Percentiles rank a stretch among this genome's conserved stretches.
phyloP scores from a whole-genome alignment of 192 early-diverging fungal genomes.

The Gigaspora rosea region DNA sequence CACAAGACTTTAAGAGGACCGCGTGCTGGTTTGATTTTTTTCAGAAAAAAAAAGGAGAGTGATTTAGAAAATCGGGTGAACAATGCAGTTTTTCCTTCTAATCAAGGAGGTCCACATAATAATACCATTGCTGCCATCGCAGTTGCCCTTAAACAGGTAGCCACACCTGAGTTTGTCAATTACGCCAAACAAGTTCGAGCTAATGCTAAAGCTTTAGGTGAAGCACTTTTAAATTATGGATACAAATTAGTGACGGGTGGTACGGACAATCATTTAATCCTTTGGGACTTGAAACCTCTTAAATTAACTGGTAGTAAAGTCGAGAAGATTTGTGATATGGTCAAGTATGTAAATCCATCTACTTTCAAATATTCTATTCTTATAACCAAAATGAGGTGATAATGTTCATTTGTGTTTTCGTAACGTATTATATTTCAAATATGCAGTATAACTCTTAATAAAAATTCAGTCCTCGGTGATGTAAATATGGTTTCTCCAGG shows the following conservation, averaged over 20 bases:
- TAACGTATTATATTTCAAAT: neutral
- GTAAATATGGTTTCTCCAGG: constrained; percentile 94
- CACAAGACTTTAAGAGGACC: constrained; percentile 99
- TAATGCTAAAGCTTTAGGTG: constrained; percentile 87
- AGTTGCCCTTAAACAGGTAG: constrained; percentile 97
- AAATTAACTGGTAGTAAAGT: constrained; percentile 95
- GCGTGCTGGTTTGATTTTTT: constrained; percentile 99
- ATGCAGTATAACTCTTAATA: constrained; percentile 92
- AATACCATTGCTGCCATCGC: constrained; percentile 99
- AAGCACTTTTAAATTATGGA: constrained; percentile 72
- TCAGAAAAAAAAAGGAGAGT: constrained; percentile 67
- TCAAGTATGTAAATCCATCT: constrained; percentile 44
- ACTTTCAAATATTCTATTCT: too few relatives aligned
- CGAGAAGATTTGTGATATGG: constrained; percentile 98
- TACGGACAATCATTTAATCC: constrained; percentile 97
- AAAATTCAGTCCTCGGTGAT: constrained; percentile 99
- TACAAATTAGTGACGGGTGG: constrained; percentile 96
- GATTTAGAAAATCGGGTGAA: constrained; percentile 95
- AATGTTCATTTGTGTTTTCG: neutral
- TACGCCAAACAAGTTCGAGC: constrained; percentile 96
- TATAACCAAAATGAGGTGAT: neutral
- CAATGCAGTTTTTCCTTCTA: constrained; percentile 99
- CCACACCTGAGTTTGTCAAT: constrained; percentile 84
- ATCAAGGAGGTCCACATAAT: constrained; percentile 99
- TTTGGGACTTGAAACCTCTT: constrained; percentile 95